Conservation (phyloP, 306 rosid genomes). For the Acmispon strigosus region DNA sequence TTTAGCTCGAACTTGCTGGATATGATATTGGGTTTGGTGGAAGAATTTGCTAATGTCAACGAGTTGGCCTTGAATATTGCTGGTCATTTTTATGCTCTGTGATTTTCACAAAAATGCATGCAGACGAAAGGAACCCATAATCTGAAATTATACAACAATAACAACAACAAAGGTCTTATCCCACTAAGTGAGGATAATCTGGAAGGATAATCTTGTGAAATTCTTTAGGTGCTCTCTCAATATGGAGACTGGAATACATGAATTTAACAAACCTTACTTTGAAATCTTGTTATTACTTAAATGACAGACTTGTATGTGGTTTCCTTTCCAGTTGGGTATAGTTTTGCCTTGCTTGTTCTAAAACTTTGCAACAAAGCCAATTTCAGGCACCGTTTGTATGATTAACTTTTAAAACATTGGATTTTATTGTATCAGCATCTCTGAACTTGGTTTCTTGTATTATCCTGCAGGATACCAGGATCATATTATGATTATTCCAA, state of each 20-base stretch:
- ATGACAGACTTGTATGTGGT: not conserved
- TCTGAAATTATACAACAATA: no score
- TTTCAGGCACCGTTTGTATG: not conserved
- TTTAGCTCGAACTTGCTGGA: not conserved
- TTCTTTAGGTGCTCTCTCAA: not conserved
- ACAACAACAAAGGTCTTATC: no score
- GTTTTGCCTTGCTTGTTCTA: not conserved
- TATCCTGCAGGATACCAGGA: conserved; percentile 55
- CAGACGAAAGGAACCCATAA: not conserved
- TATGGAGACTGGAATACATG: not conserved
- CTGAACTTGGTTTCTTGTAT: conserved; percentile 1
- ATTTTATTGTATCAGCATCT: conserved; percentile 10
- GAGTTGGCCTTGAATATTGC: not conserved
- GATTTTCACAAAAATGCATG: not conserved
- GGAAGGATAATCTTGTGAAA: not conserved
- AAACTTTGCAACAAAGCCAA: not conserved
- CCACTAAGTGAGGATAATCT: no score
- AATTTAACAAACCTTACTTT: not conserved
- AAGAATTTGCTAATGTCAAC: not conserved
- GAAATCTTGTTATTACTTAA: not conserved
- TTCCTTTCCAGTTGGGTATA: conserved; percentile 6
- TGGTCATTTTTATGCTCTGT: not conserved
- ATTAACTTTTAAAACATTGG: conserved; percentile 4
- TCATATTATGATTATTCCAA: conserved; percentile 38
- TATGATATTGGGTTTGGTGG: not conserved